Evolutionary conservation across 2,329 filamentous ascomycete species (phyloP).

Genomic region (Chaetothyriales sp.): DNA sequence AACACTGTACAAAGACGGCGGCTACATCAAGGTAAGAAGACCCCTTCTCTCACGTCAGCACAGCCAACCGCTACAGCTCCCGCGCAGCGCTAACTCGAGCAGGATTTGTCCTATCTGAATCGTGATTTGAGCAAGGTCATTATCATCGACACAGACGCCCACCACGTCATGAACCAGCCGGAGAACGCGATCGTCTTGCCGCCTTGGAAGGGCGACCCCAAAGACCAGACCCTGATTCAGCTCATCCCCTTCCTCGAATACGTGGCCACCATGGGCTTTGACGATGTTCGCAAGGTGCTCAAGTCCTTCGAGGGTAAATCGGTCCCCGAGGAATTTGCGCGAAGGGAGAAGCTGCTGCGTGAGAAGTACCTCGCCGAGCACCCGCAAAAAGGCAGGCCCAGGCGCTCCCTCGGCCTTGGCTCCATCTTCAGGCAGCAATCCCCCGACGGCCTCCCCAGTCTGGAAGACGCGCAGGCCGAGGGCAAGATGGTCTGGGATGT

Average conservation of each 20-base stretch:
- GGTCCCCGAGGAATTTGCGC: slow-evolving; percentile 81
- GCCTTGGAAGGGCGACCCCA: slow-evolving; percentile 73
- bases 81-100: slow-evolving; percentile 18
- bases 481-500: slow-evolving; percentile 97
- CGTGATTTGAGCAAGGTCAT: slow-evolving; percentile 91
- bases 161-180: slow-evolving; percentile 78
- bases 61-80: background rate
- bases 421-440: slow-evolving; percentile 58
- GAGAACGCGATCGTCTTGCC: slow-evolving; percentile 88
- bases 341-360: slow-evolving; percentile 71
- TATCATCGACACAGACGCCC: slow-evolving; percentile 73
- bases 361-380: slow-evolving; percentile 57
- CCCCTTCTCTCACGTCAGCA: background rate
- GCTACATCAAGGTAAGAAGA: slow-evolving; percentile 84
- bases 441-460: slow-evolving; percentile 43
- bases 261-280: slow-evolving; percentile 81
- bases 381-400: slow-evolving; percentile 50
- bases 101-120: slow-evolving; percentile 97
- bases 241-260: slow-evolving; percentile 97
- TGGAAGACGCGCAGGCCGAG: slow-evolving; percentile 45
- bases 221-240: slow-evolving; percentile 73
- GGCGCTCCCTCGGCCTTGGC: slow-evolving; percentile 51
- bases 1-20: slow-evolving; percentile 91
- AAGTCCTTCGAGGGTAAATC: slow-evolving; percentile 80
- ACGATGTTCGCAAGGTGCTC: slow-evolving; percentile 73